Conservation (phyloP, 1,284 basidiomycete species). For the Tremellales sp. region DNA sequence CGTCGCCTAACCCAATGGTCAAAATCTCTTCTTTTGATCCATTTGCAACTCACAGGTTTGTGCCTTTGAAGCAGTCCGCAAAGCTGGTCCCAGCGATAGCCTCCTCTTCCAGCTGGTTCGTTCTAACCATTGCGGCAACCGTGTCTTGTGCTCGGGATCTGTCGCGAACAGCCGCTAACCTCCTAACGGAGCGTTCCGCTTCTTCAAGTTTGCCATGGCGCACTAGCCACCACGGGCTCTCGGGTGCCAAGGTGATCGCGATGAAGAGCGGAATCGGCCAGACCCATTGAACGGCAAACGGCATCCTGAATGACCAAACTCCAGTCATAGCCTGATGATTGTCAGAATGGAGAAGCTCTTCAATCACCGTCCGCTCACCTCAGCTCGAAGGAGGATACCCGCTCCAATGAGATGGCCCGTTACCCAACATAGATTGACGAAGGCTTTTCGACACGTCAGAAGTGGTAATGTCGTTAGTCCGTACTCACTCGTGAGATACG, state of each 20-base stretch:
- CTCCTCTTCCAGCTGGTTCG: slow-evolving; percentile 29
- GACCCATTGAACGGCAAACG: slow-evolving; percentile 42
- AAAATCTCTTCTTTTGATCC: too few relatives aligned
- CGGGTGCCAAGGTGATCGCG: slow-evolving; percentile 21
- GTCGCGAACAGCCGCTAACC: slow-evolving; percentile 19
- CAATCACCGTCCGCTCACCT: too few relatives aligned
- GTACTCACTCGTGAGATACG: slow-evolving; percentile 39
- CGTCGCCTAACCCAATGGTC: slow-evolving; percentile 18
- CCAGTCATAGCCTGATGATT: slow-evolving; percentile 1
- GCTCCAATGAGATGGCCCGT: slow-evolving; percentile 37
- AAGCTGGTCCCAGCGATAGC: slow-evolving; percentile 17
- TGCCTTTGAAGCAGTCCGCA: slow-evolving; percentile 31
- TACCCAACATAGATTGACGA: slow-evolving; percentile 54
- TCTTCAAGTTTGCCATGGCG: slow-evolving; percentile 22
- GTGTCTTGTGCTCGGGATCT: slow-evolving; percentile 10
- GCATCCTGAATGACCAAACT: slow-evolving; percentile 17
- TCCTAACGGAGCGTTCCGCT: slow-evolving; percentile 17
- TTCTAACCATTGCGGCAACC: slow-evolving; percentile 27
- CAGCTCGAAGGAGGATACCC: slow-evolving; percentile 15
- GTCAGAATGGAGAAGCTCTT: slow-evolving; percentile 2
- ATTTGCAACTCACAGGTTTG: too few relatives aligned
- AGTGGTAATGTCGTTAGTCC: not conserved
- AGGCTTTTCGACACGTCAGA: slow-evolving; percentile 1
- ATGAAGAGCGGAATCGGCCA: slow-evolving; percentile 38
- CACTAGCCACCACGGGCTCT: slow-evolving; percentile 33